Percentiles rank a stretch among this genome's conserved stretches.
These are phyloP conservation scores for Melampsora larici-populina DNA, from an alignment of 1,284 basidiomycete genomes.

Conservation along the genomic window DNA sequence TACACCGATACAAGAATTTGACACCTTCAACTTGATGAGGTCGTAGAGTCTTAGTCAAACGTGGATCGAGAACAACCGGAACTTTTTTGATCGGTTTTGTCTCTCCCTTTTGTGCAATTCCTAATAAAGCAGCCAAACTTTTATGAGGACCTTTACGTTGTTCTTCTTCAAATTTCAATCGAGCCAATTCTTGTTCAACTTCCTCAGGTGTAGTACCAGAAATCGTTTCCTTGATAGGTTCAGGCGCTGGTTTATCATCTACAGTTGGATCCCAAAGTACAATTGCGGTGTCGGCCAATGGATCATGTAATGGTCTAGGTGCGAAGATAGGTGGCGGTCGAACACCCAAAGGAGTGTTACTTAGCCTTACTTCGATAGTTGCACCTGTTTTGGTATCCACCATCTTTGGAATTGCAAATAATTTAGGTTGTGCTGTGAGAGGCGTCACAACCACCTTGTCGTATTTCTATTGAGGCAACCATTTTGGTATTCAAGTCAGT, in stretches of 20 bases:
- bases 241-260: slow-evolving; percentile 68
- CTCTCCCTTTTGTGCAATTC: slow-evolving; percentile 61
- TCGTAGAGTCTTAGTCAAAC: slow-evolving; percentile 76
- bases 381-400: slow-evolving; percentile 69
- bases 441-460: slow-evolving; percentile 28
- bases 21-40: slow-evolving; percentile 99
- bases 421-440: slow-evolving; percentile 46
- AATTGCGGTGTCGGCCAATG: slow-evolving; percentile 95
- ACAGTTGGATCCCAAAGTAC: slow-evolving; percentile 96
- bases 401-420: slow-evolving; percentile 84
- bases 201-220: slow-evolving; percentile 60
- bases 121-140: slow-evolving; percentile 77
- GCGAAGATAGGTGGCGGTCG: slow-evolving; percentile 76
- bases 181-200: slow-evolving; percentile 18
- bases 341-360: slow-evolving; percentile 77
- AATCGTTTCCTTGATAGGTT: slow-evolving; percentile 28
- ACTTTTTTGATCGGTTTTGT: slow-evolving; percentile 64
- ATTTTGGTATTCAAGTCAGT: not conserved
- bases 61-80: slow-evolving; percentile 92
- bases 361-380: slow-evolving; percentile 63
- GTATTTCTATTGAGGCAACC: slow-evolving; percentile 17
- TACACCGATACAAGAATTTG: slow-evolving; percentile 94
- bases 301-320: slow-evolving; percentile 88
- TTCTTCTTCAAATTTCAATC: slow-evolving; percentile 57
- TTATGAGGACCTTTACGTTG: slow-evolving; percentile 65